Conservation (phyloP, 768 basidiomycete species). For the Suillus variegatus region DNA sequence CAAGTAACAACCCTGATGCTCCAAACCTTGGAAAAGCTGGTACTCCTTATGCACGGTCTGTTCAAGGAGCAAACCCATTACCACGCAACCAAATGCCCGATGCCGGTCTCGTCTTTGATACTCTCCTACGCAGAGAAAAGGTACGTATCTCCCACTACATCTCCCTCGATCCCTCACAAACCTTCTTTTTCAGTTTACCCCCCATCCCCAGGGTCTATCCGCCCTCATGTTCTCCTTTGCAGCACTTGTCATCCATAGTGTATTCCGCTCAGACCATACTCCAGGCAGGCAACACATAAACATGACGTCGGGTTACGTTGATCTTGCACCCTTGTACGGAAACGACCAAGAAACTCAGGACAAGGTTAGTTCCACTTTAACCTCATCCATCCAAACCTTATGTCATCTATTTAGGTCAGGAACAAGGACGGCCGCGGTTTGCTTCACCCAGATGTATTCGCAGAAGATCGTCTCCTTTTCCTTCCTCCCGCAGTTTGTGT, state of each 20-base stretch:
- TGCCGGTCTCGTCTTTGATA: constrained; percentile 78
- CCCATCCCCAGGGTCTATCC: constrained; percentile 80
- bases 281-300: constrained; percentile 59
- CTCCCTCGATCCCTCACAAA: constrained; percentile 6
- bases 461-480: constrained; percentile 75
- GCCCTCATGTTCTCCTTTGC: constrained; percentile 83
- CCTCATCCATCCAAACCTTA: neutral
- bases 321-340: constrained; percentile 83
- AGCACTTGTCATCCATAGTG: constrained; percentile 81
- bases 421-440: constrained; percentile 64
- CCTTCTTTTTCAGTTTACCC: constrained; percentile 52
- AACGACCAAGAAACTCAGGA: constrained; percentile 63
- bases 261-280: constrained; percentile 79
- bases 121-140: constrained; percentile 70
- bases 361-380: constrained; percentile 39
- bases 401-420: constrained; percentile 20
- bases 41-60: constrained; percentile 80
- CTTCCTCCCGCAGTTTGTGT: constrained; percentile 78
- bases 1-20: constrained; percentile 66
- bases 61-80: constrained; percentile 66
- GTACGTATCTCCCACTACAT: constrained; percentile 31
- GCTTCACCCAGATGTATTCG: constrained; percentile 71
- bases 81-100: constrained; percentile 75
- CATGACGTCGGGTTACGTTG: constrained; percentile 85
- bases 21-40: constrained; percentile 80